A percentile compares a stretch with the other conserved stretches of the same genome.
Evolutionary conservation across 2,329 filamentous ascomycete genomes (phyloP).

Genomic region (Pseudocercospora macadamiae): DNA sequence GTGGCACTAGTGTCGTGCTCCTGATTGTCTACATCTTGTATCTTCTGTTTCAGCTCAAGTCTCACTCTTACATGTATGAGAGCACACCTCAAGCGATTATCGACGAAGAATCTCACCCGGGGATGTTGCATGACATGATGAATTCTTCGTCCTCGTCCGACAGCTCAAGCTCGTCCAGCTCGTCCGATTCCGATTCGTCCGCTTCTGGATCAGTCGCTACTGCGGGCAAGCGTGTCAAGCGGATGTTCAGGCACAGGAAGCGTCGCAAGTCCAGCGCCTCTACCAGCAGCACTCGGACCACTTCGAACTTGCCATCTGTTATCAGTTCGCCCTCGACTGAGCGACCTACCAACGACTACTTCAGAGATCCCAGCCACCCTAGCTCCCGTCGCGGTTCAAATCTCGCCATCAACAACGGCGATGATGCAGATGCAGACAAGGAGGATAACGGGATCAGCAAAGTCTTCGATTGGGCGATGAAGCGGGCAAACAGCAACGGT

Average conservation of each 20-base stretch:
- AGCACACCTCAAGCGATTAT: slow-evolving; percentile 91
- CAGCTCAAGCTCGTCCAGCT: slow-evolving; percentile 50
- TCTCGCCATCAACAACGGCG: slow-evolving; percentile 52
- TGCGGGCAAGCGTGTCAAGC: slow-evolving; percentile 70
- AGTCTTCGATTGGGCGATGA: slow-evolving; percentile 28
- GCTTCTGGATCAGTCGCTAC: slow-evolving; percentile 62
- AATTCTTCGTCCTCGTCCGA: slow-evolving; percentile 63
- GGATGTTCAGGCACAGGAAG: slow-evolving; percentile 70
- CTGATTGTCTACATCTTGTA: slow-evolving; percentile 82
- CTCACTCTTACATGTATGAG: slow-evolving; percentile 88
- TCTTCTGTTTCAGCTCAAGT: slow-evolving; percentile 87
- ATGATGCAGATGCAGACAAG: slow-evolving; percentile 62
- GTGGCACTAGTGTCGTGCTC: slow-evolving; percentile 84
- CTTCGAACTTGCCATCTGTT: slow-evolving; percentile 44
- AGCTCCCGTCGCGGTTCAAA: slow-evolving; percentile 41
- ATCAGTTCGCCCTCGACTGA: slow-evolving; percentile 48
- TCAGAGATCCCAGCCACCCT: slow-evolving; percentile 39
- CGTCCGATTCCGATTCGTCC: slow-evolving; percentile 67
- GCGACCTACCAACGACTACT: slow-evolving; percentile 43
- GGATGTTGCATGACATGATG: slow-evolving; percentile 79
- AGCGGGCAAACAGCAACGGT: slow-evolving; percentile 31
- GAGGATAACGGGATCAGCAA: slow-evolving; percentile 34
- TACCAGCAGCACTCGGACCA: slow-evolving; percentile 64
- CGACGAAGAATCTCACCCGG: slow-evolving; percentile 86
- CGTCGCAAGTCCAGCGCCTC: slow-evolving; percentile 79